Evolutionary conservation across 805 yeast species (phyloP), one percentile per base, ranked within the genome.

Genomic region (Metschnikowia gelsemii): DNA sequence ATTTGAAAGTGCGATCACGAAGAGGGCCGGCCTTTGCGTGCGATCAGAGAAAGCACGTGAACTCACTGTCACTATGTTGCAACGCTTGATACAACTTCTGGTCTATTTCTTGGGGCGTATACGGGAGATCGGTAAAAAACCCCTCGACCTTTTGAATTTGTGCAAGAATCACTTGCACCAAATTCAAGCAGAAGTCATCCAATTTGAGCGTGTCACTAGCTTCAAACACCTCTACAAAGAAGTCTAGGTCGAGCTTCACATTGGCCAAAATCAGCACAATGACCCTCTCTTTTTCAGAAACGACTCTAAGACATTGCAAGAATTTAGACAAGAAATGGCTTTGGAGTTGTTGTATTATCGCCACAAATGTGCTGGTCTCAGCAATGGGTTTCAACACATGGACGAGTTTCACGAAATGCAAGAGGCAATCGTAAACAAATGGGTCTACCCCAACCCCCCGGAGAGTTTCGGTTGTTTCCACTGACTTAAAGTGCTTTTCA

Each of bases 331-430:
- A 51, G 36, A 66, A 63, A 24, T 58, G 62, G 29, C 60, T 57
- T 42, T 70, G 74, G 18, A 70, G 53, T 35, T 68, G 71, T 35
- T 63, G 66, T 5, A 69, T 56, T 5, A 70, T 61, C 17, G 54
- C 61, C 11, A 59, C 53, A 37, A 70, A 70, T 5, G 66, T 63
- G 11, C 60, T 66, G 5, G 46, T 45, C 13, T 64, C 66, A 1
- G 73, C 68, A 14, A 70, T 57, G 11, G 75, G 75, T 43, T 66
- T 67, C 20, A 70, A 59, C 13, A 57, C 60, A 37, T 69, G 64
- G 4, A 66, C 62, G 27, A 70, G 51, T 46, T 63, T 67, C 11
- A 70, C 74, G 50, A 68, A 68, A 49, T 68, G 73, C 22, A 68
- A 55, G 37, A 70, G 56, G 4, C 64, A 54, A 31, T 63, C 69